Evolutionary conservation across 257 asterid genomes (phyloP).

Genomic region (Asclepias syriaca): DNA sequence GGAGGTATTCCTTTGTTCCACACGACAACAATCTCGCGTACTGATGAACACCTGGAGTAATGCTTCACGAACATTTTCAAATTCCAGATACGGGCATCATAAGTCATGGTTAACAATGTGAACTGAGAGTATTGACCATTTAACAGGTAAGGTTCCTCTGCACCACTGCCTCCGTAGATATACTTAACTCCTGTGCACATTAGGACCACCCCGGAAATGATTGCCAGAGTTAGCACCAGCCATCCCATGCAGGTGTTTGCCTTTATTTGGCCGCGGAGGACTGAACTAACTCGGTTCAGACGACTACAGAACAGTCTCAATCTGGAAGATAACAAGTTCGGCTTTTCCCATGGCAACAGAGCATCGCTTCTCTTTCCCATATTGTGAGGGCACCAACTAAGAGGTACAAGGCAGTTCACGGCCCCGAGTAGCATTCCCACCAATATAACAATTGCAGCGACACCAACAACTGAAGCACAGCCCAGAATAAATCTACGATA

Average conservation of each 20-base stretch:
- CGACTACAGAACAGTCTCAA: slow-evolving; percentile 65
- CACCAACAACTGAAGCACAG: slow-evolving; percentile 46
- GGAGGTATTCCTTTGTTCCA: slow-evolving; percentile 96
- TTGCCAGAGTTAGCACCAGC: slow-evolving; percentile 34
- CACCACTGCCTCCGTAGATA: slow-evolving; percentile 79
- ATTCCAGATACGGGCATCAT: slow-evolving; percentile 94
- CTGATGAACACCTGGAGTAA: slow-evolving; percentile 89
- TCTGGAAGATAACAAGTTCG: slow-evolving; percentile 51
- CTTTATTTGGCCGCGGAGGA: slow-evolving; percentile 54
- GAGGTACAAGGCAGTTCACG: slow-evolving; percentile 63
- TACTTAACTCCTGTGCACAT: slow-evolving; percentile 56
- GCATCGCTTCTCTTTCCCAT: slow-evolving; percentile 77
- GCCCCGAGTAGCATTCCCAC: slow-evolving; percentile 74
- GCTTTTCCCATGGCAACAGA: slow-evolving; percentile 51
- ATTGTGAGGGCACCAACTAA: slow-evolving; percentile 88
- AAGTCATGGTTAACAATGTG: slow-evolving; percentile 85
- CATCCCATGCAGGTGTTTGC: slow-evolving; percentile 48
- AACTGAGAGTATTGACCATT: slow-evolving; percentile 77
- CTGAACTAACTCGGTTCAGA: slow-evolving; percentile 49
- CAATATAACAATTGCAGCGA: slow-evolving; percentile 44
- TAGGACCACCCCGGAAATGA: slow-evolving; percentile 29
- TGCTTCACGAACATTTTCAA: slow-evolving; percentile 76
- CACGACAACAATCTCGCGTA: slow-evolving; percentile 90
- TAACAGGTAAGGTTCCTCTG: slow-evolving; percentile 69
- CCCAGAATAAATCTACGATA: slow-evolving; percentile 61